Base-by-base conservation (phyloP, 306 rosid genomes). In the Malus asiatica region DNA sequence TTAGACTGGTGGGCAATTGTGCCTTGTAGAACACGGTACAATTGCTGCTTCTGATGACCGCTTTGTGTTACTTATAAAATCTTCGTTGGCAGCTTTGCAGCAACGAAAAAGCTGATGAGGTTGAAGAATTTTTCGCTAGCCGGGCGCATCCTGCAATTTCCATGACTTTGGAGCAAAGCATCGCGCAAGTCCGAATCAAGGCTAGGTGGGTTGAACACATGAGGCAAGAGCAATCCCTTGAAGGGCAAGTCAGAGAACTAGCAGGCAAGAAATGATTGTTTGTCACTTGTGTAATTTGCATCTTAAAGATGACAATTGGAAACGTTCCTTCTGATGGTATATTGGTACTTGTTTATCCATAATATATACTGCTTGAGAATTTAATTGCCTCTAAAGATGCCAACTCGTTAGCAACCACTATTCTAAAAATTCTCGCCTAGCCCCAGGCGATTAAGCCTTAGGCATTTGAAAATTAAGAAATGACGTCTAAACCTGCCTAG, bases 121-220 rank as follows among this genome's bases (percentile, higher is more conserved):
- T 84, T 19, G 88, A 87, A 83, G 78, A 73, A 29, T 87, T 86
- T 79, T 91, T 86, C 8, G 79, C 78, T 19, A 81, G 65, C 42
- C 80, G 71, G 11, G 57, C n/a, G 75, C 70, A 79, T 65, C 79
- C 79, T 80, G 66, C 83, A 52, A 72, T 91, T 71, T 65, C 84
- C 63, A 80, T 78, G 92, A 84, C 79, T 79, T 59, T 87, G 85
- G 78, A 83, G 82, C 66, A 61, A 58, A 78, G 88, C 86, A 76
- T 87, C 18, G 96, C 86, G 76, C 76, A 78, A 73, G 79, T 84
- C 81, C 83, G 89, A n/a, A 84, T 81, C 85, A 87, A 87, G 80
- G 90, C 87, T 2, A 91, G 88, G 83, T 91, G 93, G 97, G 75
- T 72, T 53, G 73, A 84, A 42, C 72, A 75, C 63, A 76, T 73